Base-by-base conservation (phyloP, 2,329 filamentous ascomycete genomes). In the Botrytis byssoidea region DNA sequence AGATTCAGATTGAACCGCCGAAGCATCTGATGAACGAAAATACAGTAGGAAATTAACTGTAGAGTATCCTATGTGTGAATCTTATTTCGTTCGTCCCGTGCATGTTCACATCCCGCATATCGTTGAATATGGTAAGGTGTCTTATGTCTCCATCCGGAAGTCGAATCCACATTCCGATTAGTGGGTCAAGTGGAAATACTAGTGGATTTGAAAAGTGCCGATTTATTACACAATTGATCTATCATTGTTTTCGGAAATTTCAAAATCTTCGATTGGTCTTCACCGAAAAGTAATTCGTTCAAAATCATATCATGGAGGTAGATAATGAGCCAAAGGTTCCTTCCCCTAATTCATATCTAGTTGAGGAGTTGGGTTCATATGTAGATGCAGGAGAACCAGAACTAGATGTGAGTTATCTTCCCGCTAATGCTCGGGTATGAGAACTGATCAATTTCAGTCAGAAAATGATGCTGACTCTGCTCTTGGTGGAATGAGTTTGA, bases 401-500 rank as follows among this genome's bases (percentile, higher is more conserved):
- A n/a, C 16, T 63, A 29, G 55, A 70, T 37, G 68, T 70, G 14
- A 63, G 68, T 70, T n/a, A 7, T 46, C 20, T 48, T 37, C 14
- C 32, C n/a, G 6, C 25, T 22, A 22, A 37, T n/a, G 3, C 8
- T n/a, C 22, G 12, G 3, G 8, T 10, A 8, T 10, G 22, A 67
- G 14, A 12, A n/a, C 20, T 67, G 18, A 51, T 18, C 32, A 51
- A 40, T 14, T 18, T 37, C 35, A 70, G 68, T 35, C 40, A 5
- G 68, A 35, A 44, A n/a, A 32, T 35, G 59, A 63, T 12, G 32
- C 10, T 18, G 68, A 63, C 40, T 70, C 68, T 63, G 40, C 68
- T 63, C 68, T 70, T 35, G 44, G 55, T n/a, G 29, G 68, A 22
- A 70, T 70, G 68, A 70, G 68, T 35, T 35, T 42, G 20, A 59